Evolutionary conservation across 2,329 filamentous ascomycete species (phyloP).

Genomic region (Sporothrix brunneoviolacea): DNA sequence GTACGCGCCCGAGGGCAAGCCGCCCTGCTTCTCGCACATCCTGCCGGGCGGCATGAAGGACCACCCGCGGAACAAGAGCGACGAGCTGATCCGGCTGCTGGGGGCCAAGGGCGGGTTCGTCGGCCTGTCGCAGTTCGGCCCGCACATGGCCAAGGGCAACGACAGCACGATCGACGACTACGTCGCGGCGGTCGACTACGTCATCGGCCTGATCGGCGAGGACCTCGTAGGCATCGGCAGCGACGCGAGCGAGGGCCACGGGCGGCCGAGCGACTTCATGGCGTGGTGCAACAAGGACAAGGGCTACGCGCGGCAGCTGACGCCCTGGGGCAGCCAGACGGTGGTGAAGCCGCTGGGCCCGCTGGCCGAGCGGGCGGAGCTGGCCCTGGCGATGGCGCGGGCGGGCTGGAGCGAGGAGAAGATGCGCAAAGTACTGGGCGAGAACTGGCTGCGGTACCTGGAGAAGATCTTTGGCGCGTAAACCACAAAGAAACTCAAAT

Average conservation of each 20-base stretch:
- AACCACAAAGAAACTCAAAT: no score
- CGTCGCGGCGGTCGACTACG: slow-evolving; percentile 33
- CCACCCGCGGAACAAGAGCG: slow-evolving; percentile 33
- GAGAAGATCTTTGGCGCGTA: slow-evolving; percentile 26
- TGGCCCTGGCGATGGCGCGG: slow-evolving; percentile 32
- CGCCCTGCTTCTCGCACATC: slow-evolving; percentile 34
- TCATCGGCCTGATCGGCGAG: slow-evolving; percentile 30
- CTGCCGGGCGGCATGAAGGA: slow-evolving; percentile 29
- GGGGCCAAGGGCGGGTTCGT: slow-evolving; percentile 32
- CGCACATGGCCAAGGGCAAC: slow-evolving; percentile 33
- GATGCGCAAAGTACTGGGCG: slow-evolving; percentile 32
- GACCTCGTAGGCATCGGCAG: slow-evolving; percentile 32
- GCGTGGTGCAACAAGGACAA: slow-evolving; percentile 36
- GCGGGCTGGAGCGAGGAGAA: slow-evolving; percentile 32
- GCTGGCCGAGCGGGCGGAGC: slow-evolving; percentile 28
- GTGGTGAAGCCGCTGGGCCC: slow-evolving; percentile 34
- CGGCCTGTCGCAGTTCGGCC: slow-evolving; percentile 33
- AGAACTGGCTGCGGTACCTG: slow-evolving; percentile 33
- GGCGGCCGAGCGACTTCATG: slow-evolving; percentile 32
- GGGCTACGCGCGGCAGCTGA: slow-evolving; percentile 31
- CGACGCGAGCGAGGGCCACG: slow-evolving; percentile 33
- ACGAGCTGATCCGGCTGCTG: slow-evolving; percentile 30
- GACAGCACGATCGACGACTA: slow-evolving; percentile 36
- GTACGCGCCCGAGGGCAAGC: slow-evolving; percentile 27
- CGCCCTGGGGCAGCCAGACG: slow-evolving; percentile 34